Evolutionary conservation across 805 yeast genomes (phyloP), one percentile per base, ranked within the genome.

Genomic region (Pichia paraexigua): DNA sequence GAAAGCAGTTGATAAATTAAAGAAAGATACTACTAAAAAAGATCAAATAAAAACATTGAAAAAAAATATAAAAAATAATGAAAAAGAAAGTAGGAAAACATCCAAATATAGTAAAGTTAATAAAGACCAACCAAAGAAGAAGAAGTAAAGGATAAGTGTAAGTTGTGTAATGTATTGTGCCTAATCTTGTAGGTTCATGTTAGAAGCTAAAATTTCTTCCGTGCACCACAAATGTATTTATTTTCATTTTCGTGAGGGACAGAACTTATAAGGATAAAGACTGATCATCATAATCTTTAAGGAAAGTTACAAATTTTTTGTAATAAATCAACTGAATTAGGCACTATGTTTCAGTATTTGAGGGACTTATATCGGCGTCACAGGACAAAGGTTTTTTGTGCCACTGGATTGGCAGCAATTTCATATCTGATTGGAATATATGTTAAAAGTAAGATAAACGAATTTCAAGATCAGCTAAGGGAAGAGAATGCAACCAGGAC

Each of bases 401-500:
- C 77, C 2, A 64, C 75, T 1, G 78, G 82, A 32, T 55, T 74
- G 11, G 60, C 72, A 13, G 74, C 82, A 3, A 60, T 71, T 0
- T 63, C 76, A 1, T 79, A 77, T 56, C 62, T 78, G 47, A 61
- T 73, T 5, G 58, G 74, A 13, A 69, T 71, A 22, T 77, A 71
- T 57, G 66, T 79, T 20, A 69, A 71, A 50, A 59, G 64, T 50
- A 76, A 78, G 61, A 63, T 81, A 42, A 56, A 64, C 15, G 79
- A 77, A 58, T 68, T 77, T 43, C 85, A 81, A 58, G 70, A 75
- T 48, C 70, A 74, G 45, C 59, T 82, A 41, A 70, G 75, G 45
- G 79, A 79, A 56, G 85, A 82, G 65, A 75, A 79, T 43, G 75
- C 79, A 48, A 78, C 85, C 22, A 73, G 76, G 47, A 87, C 82